Evolutionary conservation across 805 yeast genomes (phyloP).

Genomic region (Millerago galiae): DNA sequence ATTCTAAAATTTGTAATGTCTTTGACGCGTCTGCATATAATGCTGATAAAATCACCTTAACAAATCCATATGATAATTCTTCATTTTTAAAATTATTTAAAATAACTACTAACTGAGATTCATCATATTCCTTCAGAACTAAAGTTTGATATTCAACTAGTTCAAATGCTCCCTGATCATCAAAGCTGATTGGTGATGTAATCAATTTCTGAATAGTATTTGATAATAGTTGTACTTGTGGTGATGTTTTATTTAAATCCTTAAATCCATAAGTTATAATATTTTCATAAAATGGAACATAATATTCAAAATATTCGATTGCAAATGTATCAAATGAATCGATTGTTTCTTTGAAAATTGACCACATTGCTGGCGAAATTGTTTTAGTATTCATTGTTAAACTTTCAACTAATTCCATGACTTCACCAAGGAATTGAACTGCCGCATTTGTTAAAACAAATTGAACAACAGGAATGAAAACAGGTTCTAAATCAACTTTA

Average conservation of each 20-base stretch:
- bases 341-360: conserved; percentile 39
- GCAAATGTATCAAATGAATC: conserved; percentile 56
- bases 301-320: conserved; percentile 49
- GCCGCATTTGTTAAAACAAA: conserved; percentile 54
- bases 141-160: conserved; percentile 22
- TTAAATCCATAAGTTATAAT: conserved; percentile 46
- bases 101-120: conserved; percentile 8
- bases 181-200: conserved; percentile 20
- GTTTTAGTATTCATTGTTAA: conserved; percentile 42
- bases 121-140: conserved; percentile 11
- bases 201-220: conserved; percentile 13
- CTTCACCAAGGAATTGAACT: conserved; percentile 54
- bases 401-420: conserved; percentile 57
- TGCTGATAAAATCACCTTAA: conserved; percentile 58
- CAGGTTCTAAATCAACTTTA: conserved; percentile 44
- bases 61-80: conserved; percentile 35
- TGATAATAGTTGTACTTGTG: conserved; percentile 15
- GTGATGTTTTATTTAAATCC: conserved; percentile 11
- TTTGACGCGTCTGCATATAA: conserved; percentile 54
- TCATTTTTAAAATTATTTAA: conserved; percentile 15
- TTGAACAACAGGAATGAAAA: conserved; percentile 51
- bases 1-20: conserved; percentile 47
- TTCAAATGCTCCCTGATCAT: conserved; percentile 31
- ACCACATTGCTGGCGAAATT: conserved; percentile 48
- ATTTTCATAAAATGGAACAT: conserved; percentile 50